Conservation (phyloP, 2,329 filamentous ascomycete genomes). For the Calycina marina region DNA sequence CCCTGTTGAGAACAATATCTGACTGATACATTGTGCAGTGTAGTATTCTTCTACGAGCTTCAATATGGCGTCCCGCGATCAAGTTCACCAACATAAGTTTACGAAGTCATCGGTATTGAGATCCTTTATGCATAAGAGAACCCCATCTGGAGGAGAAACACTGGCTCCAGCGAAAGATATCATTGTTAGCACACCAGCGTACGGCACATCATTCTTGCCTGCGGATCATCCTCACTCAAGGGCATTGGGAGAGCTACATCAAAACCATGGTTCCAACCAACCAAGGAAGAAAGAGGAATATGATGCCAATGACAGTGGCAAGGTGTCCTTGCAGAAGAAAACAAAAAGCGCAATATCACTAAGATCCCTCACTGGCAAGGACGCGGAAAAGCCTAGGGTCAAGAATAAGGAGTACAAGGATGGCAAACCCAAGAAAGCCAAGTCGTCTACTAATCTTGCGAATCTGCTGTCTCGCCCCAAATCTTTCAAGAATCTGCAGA, state of each 20-base stretch:
- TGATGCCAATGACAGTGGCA: conserved; percentile 18
- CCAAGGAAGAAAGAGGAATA: conserved; percentile 26
- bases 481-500: conserved; percentile 53
- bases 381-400: conserved; percentile 22
- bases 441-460: conserved; percentile 72
- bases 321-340: conserved; percentile 30
- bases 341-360: conserved; percentile 30
- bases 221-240: conserved; percentile 25
- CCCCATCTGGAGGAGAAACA: conserved; percentile 16
- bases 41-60: background rate
- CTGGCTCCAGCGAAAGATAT: conserved; percentile 12
- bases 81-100: background rate
- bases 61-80: background rate
- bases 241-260: conserved; percentile 41
- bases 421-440: conserved; percentile 60
- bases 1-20: background rate
- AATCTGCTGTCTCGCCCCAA: conserved; percentile 61
- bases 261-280: conserved; percentile 26
- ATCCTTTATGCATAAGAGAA: conserved; percentile 22
- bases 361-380: conserved; percentile 27
- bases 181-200: conserved; percentile 12
- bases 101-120: conserved; percentile 18
- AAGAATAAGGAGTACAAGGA: conserved; percentile 32
- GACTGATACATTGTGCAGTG: background rate
- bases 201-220: conserved; percentile 24